Base-by-base conservation (phyloP, 148 eudicot genomes). In the Diospyros kaki region DNA sequence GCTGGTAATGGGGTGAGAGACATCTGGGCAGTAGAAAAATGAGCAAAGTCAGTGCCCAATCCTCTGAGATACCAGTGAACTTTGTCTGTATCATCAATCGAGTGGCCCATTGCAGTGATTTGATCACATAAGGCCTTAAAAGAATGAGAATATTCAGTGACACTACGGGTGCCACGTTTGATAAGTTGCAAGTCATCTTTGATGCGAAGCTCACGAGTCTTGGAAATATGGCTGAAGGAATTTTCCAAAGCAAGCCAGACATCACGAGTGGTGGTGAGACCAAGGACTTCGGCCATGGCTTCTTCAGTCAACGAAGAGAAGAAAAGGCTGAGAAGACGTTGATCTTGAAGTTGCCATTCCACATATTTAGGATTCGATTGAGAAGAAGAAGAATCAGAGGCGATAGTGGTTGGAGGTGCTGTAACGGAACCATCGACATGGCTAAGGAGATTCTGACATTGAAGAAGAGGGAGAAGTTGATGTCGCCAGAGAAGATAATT, bases 1-100 rank as follows among this genome's bases (percentile, higher is more conserved):
- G 2, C 4, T 2, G 53, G 53, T 3, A 66, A 54, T 44, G 70
- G 53, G 1, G 53, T 10, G 10, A 3, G 51, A 1, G 70, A 28
- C 38, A 66, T 66, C 12, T 66, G 70, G 28, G 70, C 9, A 18
- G 70, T 43, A 54, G 52, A 66, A 38, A 66, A 66, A 66, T 3
- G 13, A 3, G 53, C 9, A 54, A 46, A 66, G 3, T 46, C 70
- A 9, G 53, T 1, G 3, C 62, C 62, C 8, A 58, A 28, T 13
- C 70, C 54, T 2, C 48, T 1, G 15, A 66, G 70, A 41, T 41
- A 65, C 69, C 69, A 55, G 3, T 55, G 58, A 6, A 55, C 58
- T 10, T 55, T 55, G 58, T 55, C 58, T 6, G 15, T 55, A 0
- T 13, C 12, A 10, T 55, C 58, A 55, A 55, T 3, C 4, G 58